Evolutionary conservation across 2,329 filamentous ascomycete species (phyloP).

Genomic region (Ambrosiella beaveri): DNA sequence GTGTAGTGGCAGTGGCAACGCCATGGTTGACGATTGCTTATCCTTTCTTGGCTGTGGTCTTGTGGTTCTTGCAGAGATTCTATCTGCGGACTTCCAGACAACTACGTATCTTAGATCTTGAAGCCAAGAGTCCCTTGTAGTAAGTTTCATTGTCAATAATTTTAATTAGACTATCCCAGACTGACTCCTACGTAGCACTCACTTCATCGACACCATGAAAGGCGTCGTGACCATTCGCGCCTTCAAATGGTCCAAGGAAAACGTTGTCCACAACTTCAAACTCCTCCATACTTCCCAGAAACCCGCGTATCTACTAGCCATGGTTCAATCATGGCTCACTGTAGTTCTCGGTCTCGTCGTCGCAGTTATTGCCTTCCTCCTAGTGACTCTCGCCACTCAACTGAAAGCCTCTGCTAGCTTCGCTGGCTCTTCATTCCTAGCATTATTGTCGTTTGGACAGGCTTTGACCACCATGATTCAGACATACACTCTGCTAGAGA

Average conservation of each 20-base stretch:
- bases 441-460: slow-evolving; percentile 23
- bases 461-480: slow-evolving; percentile 18
- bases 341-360: slow-evolving; percentile 34
- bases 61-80: slow-evolving; percentile 36
- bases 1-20: slow-evolving; percentile 27
- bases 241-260: slow-evolving; percentile 33
- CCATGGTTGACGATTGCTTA: slow-evolving; percentile 32
- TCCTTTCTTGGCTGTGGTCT: slow-evolving; percentile 27
- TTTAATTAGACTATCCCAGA: neutral
- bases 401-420: slow-evolving; percentile 22
- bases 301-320: slow-evolving; percentile 38
- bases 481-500: slow-evolving; percentile 20
- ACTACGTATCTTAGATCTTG: slow-evolving; percentile 41
- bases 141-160: slow-evolving; percentile 17
- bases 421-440: slow-evolving; percentile 24
- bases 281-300: slow-evolving; percentile 37
- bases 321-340: slow-evolving; percentile 40
- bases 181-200: slow-evolving; percentile 18
- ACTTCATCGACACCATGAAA: slow-evolving; percentile 39
- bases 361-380: slow-evolving; percentile 30
- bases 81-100: slow-evolving; percentile 45
- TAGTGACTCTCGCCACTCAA: slow-evolving; percentile 26
- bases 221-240: slow-evolving; percentile 39
- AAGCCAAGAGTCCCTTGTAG: slow-evolving; percentile 42
- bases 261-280: slow-evolving; percentile 26